Evolutionary conservation across 1,139 yeast genomes (phyloP), one percentile per base, ranked within the genome.

Genomic region (Pichia sp.): DNA sequence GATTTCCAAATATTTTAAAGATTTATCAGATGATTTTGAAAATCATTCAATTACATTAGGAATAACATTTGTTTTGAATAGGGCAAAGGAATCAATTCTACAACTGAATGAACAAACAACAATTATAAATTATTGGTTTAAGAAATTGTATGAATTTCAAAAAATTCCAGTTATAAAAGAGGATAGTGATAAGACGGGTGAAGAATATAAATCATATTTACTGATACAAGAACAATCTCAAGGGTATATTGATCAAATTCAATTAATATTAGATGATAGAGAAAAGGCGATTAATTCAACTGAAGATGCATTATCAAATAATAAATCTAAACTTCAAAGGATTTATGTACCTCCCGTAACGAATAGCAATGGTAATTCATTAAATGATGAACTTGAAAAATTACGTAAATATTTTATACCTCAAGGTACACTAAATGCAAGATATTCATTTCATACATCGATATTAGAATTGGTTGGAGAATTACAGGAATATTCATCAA

Each of bases 201-300:
- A 81, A 51, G 97, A 90, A 60, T 93, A 90, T 65, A 83, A 80
- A 29, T 77, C 77, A 18, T 82, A 95, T 0, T 73, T 91, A 48
- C 79, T 80, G 44, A 83, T 79, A 46, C 98, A 91, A 66, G 95
- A 85, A 54, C 74, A 76, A 54, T 84, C 84, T 0, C 82, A 82
- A 45, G 75, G 81, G 0, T 79, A 83, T 55, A 71, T 90, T 50
- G 86, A 83, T 54, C 79, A 82, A 11, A 59, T 90, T 5, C 82
- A 82, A 48, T 72, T 73, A 49, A 66, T 79, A 8, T 62, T 88
- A 38, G 69, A 70, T 13, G 95, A 87, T 63, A 70, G 97, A 51
- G 74, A 73, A 18, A 58, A 59, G 18, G 67, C 69, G 1, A 64
- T 80, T 2, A 59, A 80, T 5, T 64, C 71, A 14, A 76, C 59